phyloP scores from a whole-genome alignment of 768 basidiomycete genomes.

The Leccinum disarticulatum region DNA sequence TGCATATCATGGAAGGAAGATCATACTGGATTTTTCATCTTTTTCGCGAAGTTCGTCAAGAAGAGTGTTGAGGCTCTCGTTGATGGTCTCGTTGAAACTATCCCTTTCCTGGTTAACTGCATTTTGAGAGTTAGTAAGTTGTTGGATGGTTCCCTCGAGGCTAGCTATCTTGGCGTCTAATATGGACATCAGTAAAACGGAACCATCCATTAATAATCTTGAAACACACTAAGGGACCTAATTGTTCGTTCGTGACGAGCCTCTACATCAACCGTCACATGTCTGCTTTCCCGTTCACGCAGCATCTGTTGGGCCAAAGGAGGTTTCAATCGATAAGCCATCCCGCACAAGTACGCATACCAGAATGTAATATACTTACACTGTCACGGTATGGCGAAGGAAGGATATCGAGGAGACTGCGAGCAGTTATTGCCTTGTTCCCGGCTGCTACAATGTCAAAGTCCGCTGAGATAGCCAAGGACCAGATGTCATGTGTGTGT shows the following conservation, averaged over 20 bases:
- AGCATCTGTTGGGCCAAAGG: not conserved
- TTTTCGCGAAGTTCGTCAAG: not conserved
- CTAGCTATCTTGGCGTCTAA: not conserved
- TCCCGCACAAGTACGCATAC: too few relatives aligned
- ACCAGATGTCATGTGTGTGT: not conserved
- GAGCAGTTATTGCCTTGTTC: constrained; percentile 1
- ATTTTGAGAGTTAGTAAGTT: not conserved
- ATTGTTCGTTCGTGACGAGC: not conserved
- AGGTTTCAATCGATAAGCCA: too few relatives aligned
- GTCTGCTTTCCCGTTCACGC: not conserved
- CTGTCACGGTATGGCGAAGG: not conserved
- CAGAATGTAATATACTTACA: constrained; percentile 1
- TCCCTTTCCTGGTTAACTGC: not conserved
- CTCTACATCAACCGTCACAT: not conserved
- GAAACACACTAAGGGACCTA: not conserved
- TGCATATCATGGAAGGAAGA: not conserved
- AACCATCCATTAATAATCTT: not conserved
- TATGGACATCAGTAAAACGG: not conserved
- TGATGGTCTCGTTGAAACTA: not conserved
- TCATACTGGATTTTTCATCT: not conserved
- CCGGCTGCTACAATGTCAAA: constrained; percentile 3
- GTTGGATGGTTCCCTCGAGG: not conserved
- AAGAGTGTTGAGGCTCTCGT: not conserved
- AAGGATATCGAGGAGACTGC: constrained; percentile 1
- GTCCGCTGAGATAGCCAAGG: not conserved